phyloP scores from a whole-genome alignment of 2,329 filamentous ascomycete species.

The Lachnellula occidentalis region DNA sequence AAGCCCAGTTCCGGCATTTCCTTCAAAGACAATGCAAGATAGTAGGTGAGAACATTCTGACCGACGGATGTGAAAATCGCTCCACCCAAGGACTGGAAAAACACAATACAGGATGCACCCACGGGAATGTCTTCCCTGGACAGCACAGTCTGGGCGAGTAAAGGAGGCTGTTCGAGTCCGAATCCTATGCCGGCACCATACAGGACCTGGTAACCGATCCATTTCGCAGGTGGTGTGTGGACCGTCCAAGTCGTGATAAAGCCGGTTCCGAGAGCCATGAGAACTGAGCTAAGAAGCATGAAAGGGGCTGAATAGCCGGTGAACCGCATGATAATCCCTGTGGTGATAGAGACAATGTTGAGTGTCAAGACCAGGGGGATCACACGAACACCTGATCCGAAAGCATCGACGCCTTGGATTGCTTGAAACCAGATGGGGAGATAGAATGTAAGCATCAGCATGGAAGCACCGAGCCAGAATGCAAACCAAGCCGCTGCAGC shows the following conservation, averaged over 20 bases:
- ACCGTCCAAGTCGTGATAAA: constrained; percentile 49
- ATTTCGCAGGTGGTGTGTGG: constrained; percentile 41
- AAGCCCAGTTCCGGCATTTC: no score
- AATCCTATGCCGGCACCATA: constrained; percentile 50
- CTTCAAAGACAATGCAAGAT: no score
- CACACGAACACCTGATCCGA: constrained; percentile 39
- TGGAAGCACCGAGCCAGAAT: constrained; percentile 29
- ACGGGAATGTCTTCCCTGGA: constrained; percentile 48
- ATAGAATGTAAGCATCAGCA: constrained; percentile 35
- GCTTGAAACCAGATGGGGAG: constrained; percentile 46
- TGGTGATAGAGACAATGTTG: constrained; percentile 22
- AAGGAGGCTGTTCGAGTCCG: constrained; percentile 52
- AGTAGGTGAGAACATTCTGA: constrained; percentile 38
- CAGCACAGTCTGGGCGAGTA: constrained; percentile 52
- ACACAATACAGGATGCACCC: constrained; percentile 50
- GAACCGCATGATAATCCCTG: constrained; percentile 28
- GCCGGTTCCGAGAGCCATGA: constrained; percentile 39
- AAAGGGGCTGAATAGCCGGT: constrained; percentile 54
- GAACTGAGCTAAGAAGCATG: constrained; percentile 46
- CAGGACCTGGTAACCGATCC: constrained; percentile 55
- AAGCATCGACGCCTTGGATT: constrained; percentile 38
- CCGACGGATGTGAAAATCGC: constrained; percentile 54
- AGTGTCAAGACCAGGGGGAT: constrained; percentile 32
- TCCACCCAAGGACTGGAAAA: constrained; percentile 52
- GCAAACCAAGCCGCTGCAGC: constrained; percentile 27